Evolutionary conservation across 164 flowering plant genomes (phyloP).

Genomic region (Vitis cinerea): DNA sequence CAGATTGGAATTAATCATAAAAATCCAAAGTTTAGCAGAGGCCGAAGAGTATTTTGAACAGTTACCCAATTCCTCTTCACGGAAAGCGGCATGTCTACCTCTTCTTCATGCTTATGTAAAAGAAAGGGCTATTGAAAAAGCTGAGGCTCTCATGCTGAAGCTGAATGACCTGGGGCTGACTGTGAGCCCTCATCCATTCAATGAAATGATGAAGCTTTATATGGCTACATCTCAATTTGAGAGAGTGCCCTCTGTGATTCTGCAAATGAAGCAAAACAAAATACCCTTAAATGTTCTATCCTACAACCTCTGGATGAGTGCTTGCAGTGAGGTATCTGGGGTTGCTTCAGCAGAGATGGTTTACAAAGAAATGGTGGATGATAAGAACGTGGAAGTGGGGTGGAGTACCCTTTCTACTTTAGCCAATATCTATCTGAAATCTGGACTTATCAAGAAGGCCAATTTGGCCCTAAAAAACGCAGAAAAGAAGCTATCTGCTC

Average conservation of each 20-base stretch:
- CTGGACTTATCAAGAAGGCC: slow-evolving; percentile 41
- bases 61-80: slow-evolving; percentile 26
- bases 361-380: slow-evolving; percentile 43
- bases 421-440: slow-evolving; percentile 41
- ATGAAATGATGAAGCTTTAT: slow-evolving; percentile 67
- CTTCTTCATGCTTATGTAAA: slow-evolving; percentile 54
- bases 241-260: slow-evolving; percentile 42
- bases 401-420: slow-evolving; percentile 55
- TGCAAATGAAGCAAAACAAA: slow-evolving; percentile 46
- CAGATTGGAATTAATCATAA: slow-evolving; percentile 39
- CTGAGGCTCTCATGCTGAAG: slow-evolving; percentile 54
- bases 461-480: slow-evolving; percentile 31
- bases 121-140: slow-evolving; percentile 32
- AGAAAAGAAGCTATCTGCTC: slow-evolving; percentile 44
- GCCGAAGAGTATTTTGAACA: slow-evolving; percentile 50
- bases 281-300: slow-evolving; percentile 50
- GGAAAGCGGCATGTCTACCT: slow-evolving; percentile 46
- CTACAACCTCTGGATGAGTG: slow-evolving; percentile 65
- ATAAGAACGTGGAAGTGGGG: slow-evolving; percentile 44
- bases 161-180: slow-evolving; percentile 36
- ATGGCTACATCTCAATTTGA: slow-evolving; percentile 35
- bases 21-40: slow-evolving; percentile 27
- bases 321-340: slow-evolving; percentile 36
- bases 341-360: slow-evolving; percentile 37
- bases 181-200: slow-evolving; percentile 45